Evolutionary conservation across 495 filamentous ascomycete genomes (phyloP).

Genomic region (Xylaria castorea): DNA sequence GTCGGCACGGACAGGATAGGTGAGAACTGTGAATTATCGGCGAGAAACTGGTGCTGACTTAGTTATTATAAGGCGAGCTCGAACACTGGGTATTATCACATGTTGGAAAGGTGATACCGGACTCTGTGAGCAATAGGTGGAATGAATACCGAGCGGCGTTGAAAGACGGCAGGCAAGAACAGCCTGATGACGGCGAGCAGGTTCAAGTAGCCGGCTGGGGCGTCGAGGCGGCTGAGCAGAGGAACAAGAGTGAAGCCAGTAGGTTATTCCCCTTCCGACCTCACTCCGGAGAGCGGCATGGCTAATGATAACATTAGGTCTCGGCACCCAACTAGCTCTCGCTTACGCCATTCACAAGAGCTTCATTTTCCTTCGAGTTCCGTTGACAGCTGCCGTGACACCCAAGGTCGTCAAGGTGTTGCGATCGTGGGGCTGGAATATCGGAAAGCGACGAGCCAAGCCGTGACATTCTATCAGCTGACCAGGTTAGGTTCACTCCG

Average conservation of each 20-base stretch:
- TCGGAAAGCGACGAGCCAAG: constrained; percentile 56
- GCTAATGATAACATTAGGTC: constrained; percentile 42
- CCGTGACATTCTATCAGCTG: background rate
- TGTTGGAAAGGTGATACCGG: constrained; percentile 56
- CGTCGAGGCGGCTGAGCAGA: constrained; percentile 58
- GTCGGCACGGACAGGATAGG: constrained; percentile 88
- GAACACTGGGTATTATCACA: constrained; percentile 59
- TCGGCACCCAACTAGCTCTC: constrained; percentile 83
- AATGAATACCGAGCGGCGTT: constrained; percentile 47
- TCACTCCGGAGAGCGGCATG: constrained; percentile 17
- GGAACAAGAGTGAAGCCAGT: constrained; percentile 61
- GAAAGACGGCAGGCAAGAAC: constrained; percentile 42
- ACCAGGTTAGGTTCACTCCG: background rate
- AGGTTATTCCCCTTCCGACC: constrained; percentile 36
- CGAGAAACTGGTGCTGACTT: constrained; percentile 39
- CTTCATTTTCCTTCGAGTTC: constrained; percentile 93
- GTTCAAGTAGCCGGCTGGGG: constrained; percentile 57
- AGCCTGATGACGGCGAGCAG: constrained; percentile 42
- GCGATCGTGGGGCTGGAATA: constrained; percentile 78
- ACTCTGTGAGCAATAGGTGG: constrained; percentile 55
- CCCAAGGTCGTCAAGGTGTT: constrained; percentile 91
- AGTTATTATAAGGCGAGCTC: constrained; percentile 46
- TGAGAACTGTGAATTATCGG: constrained; percentile 54
- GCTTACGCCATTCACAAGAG: constrained; percentile 98
- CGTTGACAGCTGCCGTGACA: constrained; percentile 84